phyloP scores from a whole-genome alignment of 208 protist species.

The Ichthyophonus hoferi region DNA sequence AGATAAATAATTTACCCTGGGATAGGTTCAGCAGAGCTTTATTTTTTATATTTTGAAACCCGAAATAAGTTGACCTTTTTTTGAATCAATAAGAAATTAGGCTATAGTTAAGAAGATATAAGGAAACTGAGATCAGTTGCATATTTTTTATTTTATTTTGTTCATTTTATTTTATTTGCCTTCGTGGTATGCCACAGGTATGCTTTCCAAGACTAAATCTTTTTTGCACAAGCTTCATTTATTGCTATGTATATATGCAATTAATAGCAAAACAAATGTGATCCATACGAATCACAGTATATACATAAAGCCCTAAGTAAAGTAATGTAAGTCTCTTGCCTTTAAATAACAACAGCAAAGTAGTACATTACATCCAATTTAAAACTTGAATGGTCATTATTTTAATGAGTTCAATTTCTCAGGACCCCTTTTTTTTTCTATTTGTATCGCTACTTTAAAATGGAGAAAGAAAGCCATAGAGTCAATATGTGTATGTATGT shows the following conservation, averaged over 20 bases:
- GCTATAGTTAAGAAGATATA: neutral
- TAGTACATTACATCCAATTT: neutral
- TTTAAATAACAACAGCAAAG: neutral
- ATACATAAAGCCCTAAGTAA: neutral
- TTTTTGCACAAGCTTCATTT: too few relatives aligned
- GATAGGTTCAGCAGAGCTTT: neutral
- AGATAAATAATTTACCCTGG: too few relatives aligned
- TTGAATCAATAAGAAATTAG: neutral
- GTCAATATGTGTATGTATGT: neutral
- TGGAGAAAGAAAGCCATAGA: neutral
- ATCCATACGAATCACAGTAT: too few relatives aligned
- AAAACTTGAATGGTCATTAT: neutral
- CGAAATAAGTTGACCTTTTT: neutral
- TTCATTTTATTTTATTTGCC: neutral
- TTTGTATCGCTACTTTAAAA: neutral
- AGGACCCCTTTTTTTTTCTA: neutral
- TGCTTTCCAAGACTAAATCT: neutral
- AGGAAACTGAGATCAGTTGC: neutral
- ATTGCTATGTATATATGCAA: too few relatives aligned
- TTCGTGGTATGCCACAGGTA: neutral
- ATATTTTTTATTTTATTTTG: conserved; percentile 4
- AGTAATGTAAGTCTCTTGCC: too few relatives aligned
- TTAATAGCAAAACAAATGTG: too few relatives aligned
- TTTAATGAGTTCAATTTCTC: neutral
- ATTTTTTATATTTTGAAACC: neutral